Evolutionary conservation across 176 grass and related monocot species (phyloP), one percentile per base, ranked within the genome.

Genomic region (Paspalum notatum): DNA sequence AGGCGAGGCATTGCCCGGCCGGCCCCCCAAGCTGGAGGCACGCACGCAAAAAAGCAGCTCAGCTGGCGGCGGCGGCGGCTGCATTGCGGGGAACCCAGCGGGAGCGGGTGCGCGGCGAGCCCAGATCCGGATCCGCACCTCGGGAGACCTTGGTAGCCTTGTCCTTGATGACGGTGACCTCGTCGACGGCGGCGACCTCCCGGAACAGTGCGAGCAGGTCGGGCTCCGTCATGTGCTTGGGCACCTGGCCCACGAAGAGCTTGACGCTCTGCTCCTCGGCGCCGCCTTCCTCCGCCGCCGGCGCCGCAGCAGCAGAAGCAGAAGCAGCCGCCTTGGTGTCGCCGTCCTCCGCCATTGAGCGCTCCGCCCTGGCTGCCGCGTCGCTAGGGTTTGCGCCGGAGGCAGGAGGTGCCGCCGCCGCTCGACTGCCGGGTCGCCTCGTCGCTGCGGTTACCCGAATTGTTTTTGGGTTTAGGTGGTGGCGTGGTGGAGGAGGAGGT

Each of bases 131-230:
- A 85, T 60, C 73, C 83, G 72, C 73, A 97, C 95, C 95, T 97
- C 95, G 83, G 56, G 95, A 97, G 38, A 86, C 85, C 80, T 92
- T 97, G 81, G 92, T 97, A 44, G 71, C 83, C 90, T 97, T 97
- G 90, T 97, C 95, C 83, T 88, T 91, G 74, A 97, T 94, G 86
- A 97, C 82, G 85, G 88, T 97, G 85, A 94, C 95, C 91, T 97
- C 95, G 77, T 94, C 91, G 40, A 97, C 95, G 82, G 82, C 56
- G 53, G 95, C 83, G 17, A 97, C 91, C 72, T 97, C 89, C 83
- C 91, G 86, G 85, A 97, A 97, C 83, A 97, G 45, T 53, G 79
- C 75, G 49, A 94, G 82, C 7, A 97, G 85, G 74, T 97, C 87
- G 56, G 79, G 65, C 82, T 93, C 91, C 56, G 79, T 56, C 91